These are phyloP conservation scores for Septoria petroselini DNA, from an alignment of 2,329 filamentous ascomycete species.

Conservation along the genomic window DNA sequence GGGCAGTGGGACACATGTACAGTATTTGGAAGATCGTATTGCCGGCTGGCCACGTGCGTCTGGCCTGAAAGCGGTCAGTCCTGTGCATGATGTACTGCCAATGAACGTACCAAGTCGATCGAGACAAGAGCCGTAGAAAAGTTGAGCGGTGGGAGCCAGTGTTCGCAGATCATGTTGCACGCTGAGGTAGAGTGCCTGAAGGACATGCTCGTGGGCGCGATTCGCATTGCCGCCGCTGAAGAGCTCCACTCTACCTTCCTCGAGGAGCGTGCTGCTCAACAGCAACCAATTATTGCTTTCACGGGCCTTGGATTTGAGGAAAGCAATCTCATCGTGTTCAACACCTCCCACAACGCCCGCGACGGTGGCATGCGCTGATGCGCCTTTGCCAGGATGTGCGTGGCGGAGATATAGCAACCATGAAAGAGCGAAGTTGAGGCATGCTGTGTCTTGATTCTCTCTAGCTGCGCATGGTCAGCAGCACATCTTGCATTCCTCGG, in stretches of 20 bases:
- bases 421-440: slow-evolving; percentile 90
- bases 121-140: slow-evolving; percentile 71
- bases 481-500: background rate
- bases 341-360: slow-evolving; percentile 29
- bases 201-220: slow-evolving; percentile 69
- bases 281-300: slow-evolving; percentile 83
- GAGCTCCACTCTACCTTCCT: slow-evolving; percentile 77
- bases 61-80: slow-evolving; percentile 43
- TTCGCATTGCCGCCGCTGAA: slow-evolving; percentile 46
- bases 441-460: slow-evolving; percentile 87
- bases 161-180: slow-evolving; percentile 70
- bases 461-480: slow-evolving; percentile 54
- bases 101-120: slow-evolving; percentile 64
- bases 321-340: slow-evolving; percentile 76
- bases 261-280: slow-evolving; percentile 77
- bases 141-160: slow-evolving; percentile 70
- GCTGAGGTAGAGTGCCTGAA: slow-evolving; percentile 78
- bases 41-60: slow-evolving; percentile 56
- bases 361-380: slow-evolving; percentile 25
- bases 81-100: background rate
- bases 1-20: slow-evolving; percentile 64
- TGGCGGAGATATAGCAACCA: slow-evolving; percentile 96
- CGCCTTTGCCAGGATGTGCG: slow-evolving; percentile 61
- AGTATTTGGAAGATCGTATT: slow-evolving; percentile 70
- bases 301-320: slow-evolving; percentile 79